A percentile compares a stretch with the other conserved stretches of the same genome.
These are phyloP conservation scores for Acorus gramineus DNA, from an alignment of 106 monocot genomes.

Conservation along the genomic window DNA sequence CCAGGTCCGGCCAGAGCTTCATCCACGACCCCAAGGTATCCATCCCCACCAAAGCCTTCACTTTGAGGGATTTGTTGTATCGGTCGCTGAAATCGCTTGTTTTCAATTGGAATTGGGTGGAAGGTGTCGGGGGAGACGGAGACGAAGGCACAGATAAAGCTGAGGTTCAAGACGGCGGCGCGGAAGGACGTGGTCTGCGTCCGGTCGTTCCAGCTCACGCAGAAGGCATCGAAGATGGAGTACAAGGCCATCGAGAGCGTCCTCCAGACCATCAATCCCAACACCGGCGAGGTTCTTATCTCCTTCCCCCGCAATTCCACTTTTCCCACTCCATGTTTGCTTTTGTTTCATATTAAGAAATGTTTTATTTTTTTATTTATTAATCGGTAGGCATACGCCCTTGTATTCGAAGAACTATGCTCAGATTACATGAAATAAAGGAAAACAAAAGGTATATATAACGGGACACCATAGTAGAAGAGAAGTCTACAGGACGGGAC, in stretches of 20 bases:
- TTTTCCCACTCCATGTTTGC: no score
- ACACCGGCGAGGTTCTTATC: conserved; percentile 65
- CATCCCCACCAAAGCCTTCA: no score
- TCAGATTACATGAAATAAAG: no score
- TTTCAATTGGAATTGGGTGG: neutral
- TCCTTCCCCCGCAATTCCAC: neutral
- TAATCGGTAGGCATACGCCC: no score
- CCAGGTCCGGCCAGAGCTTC: conserved; percentile 93
- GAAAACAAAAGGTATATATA: no score
- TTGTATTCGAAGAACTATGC: no score
- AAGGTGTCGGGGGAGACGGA: conserved; percentile 96
- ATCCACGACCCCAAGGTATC: conserved; percentile 96
- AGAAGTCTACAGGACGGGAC: no score
- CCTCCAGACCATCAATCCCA: conserved; percentile 96
- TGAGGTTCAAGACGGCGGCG: conserved; percentile 94
- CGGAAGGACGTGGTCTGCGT: conserved; percentile 98
- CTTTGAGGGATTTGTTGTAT: no score
- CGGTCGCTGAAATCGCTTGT: neutral
- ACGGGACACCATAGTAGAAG: no score
- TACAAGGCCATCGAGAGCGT: conserved; percentile 99
- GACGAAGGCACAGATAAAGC: conserved; percentile 96
- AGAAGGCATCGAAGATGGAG: conserved; percentile 99
- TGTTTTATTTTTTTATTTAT: no score
- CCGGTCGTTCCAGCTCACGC: conserved; percentile 94
- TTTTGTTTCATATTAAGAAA: no score